These are phyloP conservation scores for Prunus yedoensis DNA, from an alignment of 331 rosid genomes.

Conservation along the genomic window DNA sequence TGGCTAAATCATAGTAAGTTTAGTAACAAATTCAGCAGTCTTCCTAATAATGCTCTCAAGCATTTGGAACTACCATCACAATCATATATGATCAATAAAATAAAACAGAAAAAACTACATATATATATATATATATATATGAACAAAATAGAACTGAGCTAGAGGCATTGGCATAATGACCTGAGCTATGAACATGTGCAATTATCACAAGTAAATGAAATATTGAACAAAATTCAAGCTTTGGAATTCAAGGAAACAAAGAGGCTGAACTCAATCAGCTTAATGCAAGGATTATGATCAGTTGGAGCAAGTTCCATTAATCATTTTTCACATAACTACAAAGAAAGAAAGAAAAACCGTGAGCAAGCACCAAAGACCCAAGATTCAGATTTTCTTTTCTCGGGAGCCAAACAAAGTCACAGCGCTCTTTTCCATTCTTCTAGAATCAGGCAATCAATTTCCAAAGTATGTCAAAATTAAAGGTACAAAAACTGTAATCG, in stretches of 20 bases:
- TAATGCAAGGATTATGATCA: neutral
- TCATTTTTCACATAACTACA: neutral
- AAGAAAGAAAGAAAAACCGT: neutral
- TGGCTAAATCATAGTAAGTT: neutral
- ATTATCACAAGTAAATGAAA: too few relatives aligned
- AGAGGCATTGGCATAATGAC: too few relatives aligned
- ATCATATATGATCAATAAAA: neutral
- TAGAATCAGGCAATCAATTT: neutral
- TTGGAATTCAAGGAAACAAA: too few relatives aligned
- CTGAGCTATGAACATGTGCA: too few relatives aligned
- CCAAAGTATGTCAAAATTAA: neutral
- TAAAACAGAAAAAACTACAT: neutral
- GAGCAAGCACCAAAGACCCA: neutral
- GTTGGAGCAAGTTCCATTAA: neutral
- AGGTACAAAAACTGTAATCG: neutral
- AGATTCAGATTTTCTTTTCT: neutral
- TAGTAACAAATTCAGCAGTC: neutral
- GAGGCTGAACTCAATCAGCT: neutral
- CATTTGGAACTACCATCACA: too few relatives aligned
- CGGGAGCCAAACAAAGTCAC: neutral
- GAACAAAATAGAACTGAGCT: too few relatives aligned
- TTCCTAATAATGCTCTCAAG: neutral
- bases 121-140: too few relatives aligned
- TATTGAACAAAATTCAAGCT: too few relatives aligned
- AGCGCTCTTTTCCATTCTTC: too few relatives aligned